These are phyloP conservation scores for Phytophthora foliorum DNA, from an alignment of 352 stramenopile species.

Conservation along the genomic window DNA sequence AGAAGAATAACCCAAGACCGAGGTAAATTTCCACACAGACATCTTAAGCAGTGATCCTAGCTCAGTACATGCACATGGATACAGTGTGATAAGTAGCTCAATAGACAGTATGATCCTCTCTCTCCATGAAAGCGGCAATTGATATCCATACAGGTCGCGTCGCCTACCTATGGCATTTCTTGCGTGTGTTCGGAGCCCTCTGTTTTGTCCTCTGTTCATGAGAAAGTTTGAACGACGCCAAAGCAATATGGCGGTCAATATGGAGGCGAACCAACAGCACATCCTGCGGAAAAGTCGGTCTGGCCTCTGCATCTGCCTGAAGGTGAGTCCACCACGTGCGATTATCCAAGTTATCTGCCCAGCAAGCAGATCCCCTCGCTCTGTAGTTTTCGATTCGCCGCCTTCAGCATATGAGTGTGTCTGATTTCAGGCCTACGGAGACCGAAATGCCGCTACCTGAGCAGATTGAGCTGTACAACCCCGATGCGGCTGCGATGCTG, in stretches of 20 bases:
- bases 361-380: neutral
- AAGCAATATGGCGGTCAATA: slow-evolving; percentile 17
- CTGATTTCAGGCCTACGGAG: slow-evolving; percentile 23
- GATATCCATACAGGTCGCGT: slow-evolving; percentile 9
- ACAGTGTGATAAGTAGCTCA: too few species aligned
- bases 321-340: neutral
- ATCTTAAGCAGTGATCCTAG: too few species aligned
- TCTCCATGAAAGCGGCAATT: too few species aligned
- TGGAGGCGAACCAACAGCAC: slow-evolving; percentile 17
- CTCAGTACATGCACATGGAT: too few species aligned
- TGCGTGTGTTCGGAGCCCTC: slow-evolving; percentile 21
- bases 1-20: too few species aligned
- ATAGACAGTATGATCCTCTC: too few species aligned
- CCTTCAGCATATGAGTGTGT: slow-evolving; percentile 24
- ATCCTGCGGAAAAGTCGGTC: slow-evolving; percentile 27
- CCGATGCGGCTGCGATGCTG: slow-evolving; percentile 32
- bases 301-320: slow-evolving; percentile 28
- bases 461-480: slow-evolving; percentile 38
- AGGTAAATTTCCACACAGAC: too few species aligned
- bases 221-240: slow-evolving; percentile 27
- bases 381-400: slow-evolving; percentile 33
- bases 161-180: slow-evolving; percentile 32
- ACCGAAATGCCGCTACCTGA: slow-evolving; percentile 40
- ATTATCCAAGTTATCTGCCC: slow-evolving; percentile 12
- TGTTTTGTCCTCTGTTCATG: slow-evolving; percentile 33